phyloP scores from a whole-genome alignment of 1,284 basidiomycete genomes.

The Ceratobasidium sp. region DNA sequence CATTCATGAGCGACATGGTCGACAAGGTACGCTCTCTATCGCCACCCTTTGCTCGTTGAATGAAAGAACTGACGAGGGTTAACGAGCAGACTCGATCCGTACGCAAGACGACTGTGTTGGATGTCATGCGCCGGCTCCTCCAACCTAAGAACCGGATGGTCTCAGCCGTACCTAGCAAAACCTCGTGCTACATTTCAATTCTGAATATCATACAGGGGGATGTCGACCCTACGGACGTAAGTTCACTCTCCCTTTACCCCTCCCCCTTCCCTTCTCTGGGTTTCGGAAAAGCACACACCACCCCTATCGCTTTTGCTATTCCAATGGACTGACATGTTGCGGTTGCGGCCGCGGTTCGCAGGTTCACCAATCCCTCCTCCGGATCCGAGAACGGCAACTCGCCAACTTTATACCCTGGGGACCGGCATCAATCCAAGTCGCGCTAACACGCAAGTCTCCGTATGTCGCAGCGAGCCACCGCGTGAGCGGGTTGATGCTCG shows the following conservation, averaged over 20 bases:
- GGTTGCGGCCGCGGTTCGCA: slow-evolving; percentile 51
- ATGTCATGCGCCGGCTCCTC: slow-evolving; percentile 97
- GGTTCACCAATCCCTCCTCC: slow-evolving; percentile 96
- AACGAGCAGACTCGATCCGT: slow-evolving; percentile 79
- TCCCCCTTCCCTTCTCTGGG: not conserved
- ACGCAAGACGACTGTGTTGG: slow-evolving; percentile 92
- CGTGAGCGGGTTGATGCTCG: slow-evolving; percentile 97
- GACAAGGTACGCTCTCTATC: slow-evolving; percentile 72
- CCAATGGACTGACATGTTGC: not conserved
- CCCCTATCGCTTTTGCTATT: not conserved
- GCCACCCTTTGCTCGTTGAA: slow-evolving; percentile 23
- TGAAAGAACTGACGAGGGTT: slow-evolving; percentile 29
- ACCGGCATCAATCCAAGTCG: slow-evolving; percentile 97
- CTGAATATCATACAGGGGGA: slow-evolving; percentile 99
- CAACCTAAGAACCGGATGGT: slow-evolving; percentile 99
- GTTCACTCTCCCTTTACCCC: slow-evolving; percentile 50
- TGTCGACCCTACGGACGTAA: slow-evolving; percentile 95
- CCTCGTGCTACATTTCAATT: slow-evolving; percentile 96
- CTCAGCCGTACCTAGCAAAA: slow-evolving; percentile 90
- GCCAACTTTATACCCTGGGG: slow-evolving; percentile 99
- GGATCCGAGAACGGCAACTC: slow-evolving; percentile 95
- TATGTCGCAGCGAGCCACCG: slow-evolving; percentile 90
- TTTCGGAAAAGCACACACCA: not conserved
- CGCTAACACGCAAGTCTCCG: slow-evolving; percentile 90
- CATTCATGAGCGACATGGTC: slow-evolving; percentile 95